A percentile compares a stretch with the other conserved stretches of the same genome.
Conservation (phyloP, 257 asterid genomes). For the Rhazya stricta region DNA sequence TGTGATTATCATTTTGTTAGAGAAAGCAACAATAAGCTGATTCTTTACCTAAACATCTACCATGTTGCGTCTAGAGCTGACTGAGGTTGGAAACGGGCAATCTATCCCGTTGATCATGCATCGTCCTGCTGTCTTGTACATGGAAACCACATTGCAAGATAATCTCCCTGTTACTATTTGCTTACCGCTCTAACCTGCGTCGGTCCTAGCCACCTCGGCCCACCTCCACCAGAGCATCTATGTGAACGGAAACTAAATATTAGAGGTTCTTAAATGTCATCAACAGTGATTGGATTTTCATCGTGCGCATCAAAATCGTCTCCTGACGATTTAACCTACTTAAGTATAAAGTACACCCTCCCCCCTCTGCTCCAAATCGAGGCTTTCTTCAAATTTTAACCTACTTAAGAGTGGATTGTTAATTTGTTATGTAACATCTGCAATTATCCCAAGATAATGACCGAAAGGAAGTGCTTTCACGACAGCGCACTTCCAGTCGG, state of each 20-base stretch:
- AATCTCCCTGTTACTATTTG: no score
- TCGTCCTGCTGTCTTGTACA: no score
- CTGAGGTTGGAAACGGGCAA: neutral
- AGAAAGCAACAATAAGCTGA: slow-evolving; percentile 21
- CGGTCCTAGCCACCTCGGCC: no score
- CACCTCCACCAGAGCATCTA: no score
- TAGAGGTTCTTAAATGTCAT: neutral
- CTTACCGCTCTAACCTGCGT: no score
- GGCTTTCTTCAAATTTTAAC: neutral
- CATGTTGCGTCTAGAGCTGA: neutral
- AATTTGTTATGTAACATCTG: neutral
- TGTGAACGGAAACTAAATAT: no score
- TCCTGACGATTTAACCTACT: neutral
- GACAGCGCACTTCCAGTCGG: neutral
- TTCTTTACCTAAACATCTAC: slow-evolving; percentile 2
- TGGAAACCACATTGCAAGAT: no score
- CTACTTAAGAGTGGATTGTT: neutral
- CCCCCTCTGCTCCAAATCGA: no score
- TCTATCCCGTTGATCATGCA: neutral
- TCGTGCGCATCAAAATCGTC: neutral
- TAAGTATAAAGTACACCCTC: no score
- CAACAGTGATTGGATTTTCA: neutral
- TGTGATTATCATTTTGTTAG: slow-evolving; percentile 22
- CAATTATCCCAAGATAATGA: no score
- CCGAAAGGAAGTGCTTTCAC: neutral